A percentile compares a stretch with the other conserved stretches of the same genome.
Conservation (phyloP, 305 asterid species). For the Euphrasia arctica region DNA sequence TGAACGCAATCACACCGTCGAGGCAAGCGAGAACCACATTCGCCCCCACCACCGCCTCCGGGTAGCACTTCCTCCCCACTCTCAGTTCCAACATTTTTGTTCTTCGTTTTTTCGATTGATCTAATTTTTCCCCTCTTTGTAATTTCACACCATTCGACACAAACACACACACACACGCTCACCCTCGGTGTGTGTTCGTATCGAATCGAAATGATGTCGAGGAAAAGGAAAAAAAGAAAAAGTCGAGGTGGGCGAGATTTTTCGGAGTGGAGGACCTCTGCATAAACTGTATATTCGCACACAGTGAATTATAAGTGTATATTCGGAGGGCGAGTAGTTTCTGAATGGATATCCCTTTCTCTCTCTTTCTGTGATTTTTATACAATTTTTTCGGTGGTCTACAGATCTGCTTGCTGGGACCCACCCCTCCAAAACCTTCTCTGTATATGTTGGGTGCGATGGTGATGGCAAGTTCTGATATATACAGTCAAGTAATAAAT, state of each 20-base stretch:
- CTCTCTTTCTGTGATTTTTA: conserved; percentile 2
- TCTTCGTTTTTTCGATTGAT: neutral
- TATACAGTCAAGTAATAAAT: too few relatives aligned
- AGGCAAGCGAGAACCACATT: conserved; percentile 60
- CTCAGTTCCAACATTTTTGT: conserved; percentile 55
- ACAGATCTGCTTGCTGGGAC: conserved; percentile 33
- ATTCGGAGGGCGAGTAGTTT: conserved; percentile 15
- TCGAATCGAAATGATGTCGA: neutral
- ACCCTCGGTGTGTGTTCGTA: conserved; percentile 15
- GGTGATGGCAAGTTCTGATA: too few relatives aligned
- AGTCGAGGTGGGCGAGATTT: conserved; percentile 21
- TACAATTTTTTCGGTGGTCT: conserved; percentile 19
- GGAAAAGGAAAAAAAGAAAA: neutral
- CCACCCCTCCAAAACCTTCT: conserved; percentile 15
- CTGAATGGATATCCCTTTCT: conserved; percentile 27
- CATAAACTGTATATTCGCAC: conserved; percentile 2
- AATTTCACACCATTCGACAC: conserved; percentile 19
- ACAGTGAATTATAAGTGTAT: conserved; percentile 11
- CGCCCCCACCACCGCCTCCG: conserved; percentile 64
- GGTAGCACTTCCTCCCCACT: conserved; percentile 59
- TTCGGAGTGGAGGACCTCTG: conserved; percentile 7
- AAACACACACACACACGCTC: conserved; percentile 22
- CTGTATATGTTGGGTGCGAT: neutral
- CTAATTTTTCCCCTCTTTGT: conserved; percentile 9
- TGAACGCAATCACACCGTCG: conserved; percentile 63